Percentiles rank a stretch among this genome's conserved stretches.
phyloP scores from a whole-genome alignment of 352 stramenopile genomes.

The Pythium chondricola region DNA sequence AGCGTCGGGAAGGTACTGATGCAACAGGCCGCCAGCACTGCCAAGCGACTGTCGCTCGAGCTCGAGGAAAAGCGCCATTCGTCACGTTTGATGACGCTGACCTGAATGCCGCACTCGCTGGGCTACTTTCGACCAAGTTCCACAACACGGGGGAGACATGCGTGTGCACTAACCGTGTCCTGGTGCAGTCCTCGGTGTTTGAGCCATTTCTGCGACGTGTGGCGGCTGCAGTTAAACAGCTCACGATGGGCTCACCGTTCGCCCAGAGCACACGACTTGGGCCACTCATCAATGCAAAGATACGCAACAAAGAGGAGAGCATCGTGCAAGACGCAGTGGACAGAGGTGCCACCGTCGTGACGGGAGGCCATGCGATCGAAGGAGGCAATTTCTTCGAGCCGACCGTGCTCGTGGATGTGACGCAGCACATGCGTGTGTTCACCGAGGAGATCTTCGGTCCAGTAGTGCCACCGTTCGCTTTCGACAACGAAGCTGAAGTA shows the following conservation, averaged over 20 bases:
- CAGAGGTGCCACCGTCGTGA: slow-evolving; percentile 85
- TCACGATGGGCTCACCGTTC: slow-evolving; percentile 87
- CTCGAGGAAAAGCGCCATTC: slow-evolving; percentile 91
- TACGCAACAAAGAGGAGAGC: slow-evolving; percentile 82
- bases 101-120: slow-evolving; percentile 74
- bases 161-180: slow-evolving; percentile 90
- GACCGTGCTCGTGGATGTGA: slow-evolving; percentile 89
- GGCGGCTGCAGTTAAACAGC: slow-evolving; percentile 54
- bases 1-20: slow-evolving; percentile 77
- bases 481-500: slow-evolving; percentile 94
- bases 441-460: slow-evolving; percentile 96
- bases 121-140: slow-evolving; percentile 83
- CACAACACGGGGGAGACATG: slow-evolving; percentile 87
- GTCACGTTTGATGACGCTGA: slow-evolving; percentile 91
- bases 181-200: slow-evolving; percentile 92
- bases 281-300: slow-evolving; percentile 93
- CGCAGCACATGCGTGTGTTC: slow-evolving; percentile 89
- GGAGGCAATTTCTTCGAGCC: slow-evolving; percentile 91
- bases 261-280: slow-evolving; percentile 83
- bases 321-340: slow-evolving; percentile 86
- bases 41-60: slow-evolving; percentile 86
- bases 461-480: slow-evolving; percentile 90
- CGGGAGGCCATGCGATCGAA: slow-evolving; percentile 63
- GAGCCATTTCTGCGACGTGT: slow-evolving; percentile 89
- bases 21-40: slow-evolving; percentile 62